phyloP scores from a whole-genome alignment of 73 alveolate genomes.

The Blepharisma japonicum region DNA sequence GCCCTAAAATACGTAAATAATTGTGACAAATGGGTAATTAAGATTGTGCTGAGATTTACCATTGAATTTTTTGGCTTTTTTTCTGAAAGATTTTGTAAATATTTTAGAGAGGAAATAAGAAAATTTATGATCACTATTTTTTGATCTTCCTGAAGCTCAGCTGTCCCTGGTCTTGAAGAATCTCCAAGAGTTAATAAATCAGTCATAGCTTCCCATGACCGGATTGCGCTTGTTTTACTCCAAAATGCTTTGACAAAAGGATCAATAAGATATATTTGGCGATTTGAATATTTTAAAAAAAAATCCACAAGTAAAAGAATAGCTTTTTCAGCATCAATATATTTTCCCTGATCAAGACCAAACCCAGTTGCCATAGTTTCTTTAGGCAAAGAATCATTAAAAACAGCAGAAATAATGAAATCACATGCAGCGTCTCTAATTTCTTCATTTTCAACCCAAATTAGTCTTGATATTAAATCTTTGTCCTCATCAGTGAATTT shows the following conservation, averaged over 20 bases:
- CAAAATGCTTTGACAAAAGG: background rate
- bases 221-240: conserved; percentile 24
- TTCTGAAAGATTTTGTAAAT: background rate
- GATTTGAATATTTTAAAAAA: background rate
- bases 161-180: no score
- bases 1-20: background rate
- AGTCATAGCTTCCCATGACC: background rate
- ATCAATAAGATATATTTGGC: background rate
- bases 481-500: background rate
- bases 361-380: background rate
- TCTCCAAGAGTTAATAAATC: background rate
- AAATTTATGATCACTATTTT: background rate
- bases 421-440: conserved; percentile 15
- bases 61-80: background rate
- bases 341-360: conserved; percentile 12
- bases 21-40: background rate
- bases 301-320: background rate
- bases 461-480: background rate
- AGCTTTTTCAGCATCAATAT: background rate
- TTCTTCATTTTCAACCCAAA: conserved; percentile 24
- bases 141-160: background rate
- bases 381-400: background rate
- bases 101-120: background rate
- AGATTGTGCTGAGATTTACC: background rate
- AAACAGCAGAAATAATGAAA: background rate